Evolutionary conservation across 495 filamentous ascomycete species (phyloP).

Genomic region (Penicillium lividum): DNA sequence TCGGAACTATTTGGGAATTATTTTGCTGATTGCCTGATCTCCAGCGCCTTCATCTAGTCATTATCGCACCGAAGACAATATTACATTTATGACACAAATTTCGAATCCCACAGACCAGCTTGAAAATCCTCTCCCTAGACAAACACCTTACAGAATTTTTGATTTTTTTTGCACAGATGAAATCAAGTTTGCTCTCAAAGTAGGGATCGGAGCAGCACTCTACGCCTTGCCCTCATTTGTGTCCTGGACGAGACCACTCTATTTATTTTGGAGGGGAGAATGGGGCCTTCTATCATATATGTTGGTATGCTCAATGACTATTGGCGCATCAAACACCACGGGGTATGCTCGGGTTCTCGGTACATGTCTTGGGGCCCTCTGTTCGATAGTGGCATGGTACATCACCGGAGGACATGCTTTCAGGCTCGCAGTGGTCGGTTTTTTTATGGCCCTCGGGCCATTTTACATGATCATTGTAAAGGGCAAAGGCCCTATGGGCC

Average conservation of each 20-base stretch:
- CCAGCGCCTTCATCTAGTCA: too few species aligned
- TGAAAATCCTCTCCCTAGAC: constrained; percentile 45
- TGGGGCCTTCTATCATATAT: constrained; percentile 97
- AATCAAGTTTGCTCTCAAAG: constrained; percentile 83
- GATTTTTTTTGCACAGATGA: constrained; percentile 66
- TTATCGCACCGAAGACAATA: too few species aligned
- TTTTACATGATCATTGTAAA: constrained; percentile 85
- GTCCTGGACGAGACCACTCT: constrained; percentile 71
- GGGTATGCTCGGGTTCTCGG: constrained; percentile 84
- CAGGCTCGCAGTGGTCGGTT: constrained; percentile 74
- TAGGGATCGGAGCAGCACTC: constrained; percentile 81
- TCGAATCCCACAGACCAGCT: constrained; percentile 37
- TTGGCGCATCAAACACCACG: constrained; percentile 91
- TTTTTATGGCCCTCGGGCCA: constrained; percentile 75
- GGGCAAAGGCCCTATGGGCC: constrained; percentile 84
- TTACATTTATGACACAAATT: too few species aligned
- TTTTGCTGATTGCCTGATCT: too few species aligned
- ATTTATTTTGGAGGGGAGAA: constrained; percentile 89
- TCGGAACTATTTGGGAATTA: too few species aligned
- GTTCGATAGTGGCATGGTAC: constrained; percentile 76
- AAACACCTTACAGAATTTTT: constrained; percentile 22
- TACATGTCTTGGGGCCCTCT: constrained; percentile 76
- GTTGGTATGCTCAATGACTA: constrained; percentile 98
- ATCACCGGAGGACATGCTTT: constrained; percentile 69
- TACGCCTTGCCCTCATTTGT: constrained; percentile 89